Percentiles rank a stretch among this genome's conserved stretches.
phyloP scores from a whole-genome alignment of 2,329 filamentous ascomycete species.

The Pseudogymnoascus destructans region DNA sequence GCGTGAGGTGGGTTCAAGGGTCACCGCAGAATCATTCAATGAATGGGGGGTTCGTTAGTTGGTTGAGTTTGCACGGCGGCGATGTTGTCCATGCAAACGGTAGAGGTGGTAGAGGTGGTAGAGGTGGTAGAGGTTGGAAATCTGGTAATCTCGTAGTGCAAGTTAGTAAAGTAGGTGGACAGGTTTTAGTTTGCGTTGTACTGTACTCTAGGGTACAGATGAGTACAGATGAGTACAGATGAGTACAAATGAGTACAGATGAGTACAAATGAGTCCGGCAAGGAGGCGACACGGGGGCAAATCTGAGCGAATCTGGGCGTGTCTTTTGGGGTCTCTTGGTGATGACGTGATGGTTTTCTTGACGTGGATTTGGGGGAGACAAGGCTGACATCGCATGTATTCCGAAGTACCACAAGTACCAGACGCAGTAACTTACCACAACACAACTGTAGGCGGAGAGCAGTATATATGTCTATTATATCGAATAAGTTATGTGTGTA shows the following conservation, averaged over 20 bases:
- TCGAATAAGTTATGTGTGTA: not conserved
- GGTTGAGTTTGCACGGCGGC: not conserved
- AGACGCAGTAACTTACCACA: not conserved
- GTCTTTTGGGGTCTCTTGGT: not conserved
- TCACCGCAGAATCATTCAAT: not conserved
- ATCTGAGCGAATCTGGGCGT: not conserved
- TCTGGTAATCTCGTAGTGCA: not conserved
- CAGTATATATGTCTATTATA: too few relatives aligned
- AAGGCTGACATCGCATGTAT: not conserved
- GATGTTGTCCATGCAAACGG: too few relatives aligned
- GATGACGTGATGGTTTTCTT: not conserved
- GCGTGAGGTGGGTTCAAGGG: not conserved
- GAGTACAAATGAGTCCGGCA: not conserved
- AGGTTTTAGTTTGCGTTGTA: slow-evolving; percentile 1
- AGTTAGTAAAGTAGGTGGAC: too few relatives aligned
- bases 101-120: not conserved
- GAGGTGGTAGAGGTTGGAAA: not conserved
- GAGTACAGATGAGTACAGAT: not conserved
- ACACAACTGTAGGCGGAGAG: not conserved
- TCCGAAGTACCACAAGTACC: not conserved
- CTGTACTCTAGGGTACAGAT: not conserved
- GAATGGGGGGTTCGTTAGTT: not conserved
- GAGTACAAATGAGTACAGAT: not conserved
- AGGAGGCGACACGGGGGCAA: not conserved
- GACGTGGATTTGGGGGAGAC: not conserved